Conservation (phyloP, 257 asterid species). For the Voacanga thouarsii region DNA sequence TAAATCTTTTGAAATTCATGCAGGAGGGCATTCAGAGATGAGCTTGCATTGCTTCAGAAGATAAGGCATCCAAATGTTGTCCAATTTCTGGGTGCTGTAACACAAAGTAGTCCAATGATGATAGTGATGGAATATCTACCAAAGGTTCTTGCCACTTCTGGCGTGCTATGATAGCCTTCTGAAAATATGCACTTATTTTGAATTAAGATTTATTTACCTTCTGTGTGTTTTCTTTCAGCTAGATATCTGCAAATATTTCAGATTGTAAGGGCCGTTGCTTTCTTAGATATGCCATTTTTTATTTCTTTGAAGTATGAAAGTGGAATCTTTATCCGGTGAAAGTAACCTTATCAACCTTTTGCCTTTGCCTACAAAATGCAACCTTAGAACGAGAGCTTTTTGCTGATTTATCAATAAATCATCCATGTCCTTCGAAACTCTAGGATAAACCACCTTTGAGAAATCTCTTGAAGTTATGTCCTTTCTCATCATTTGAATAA, state of each 20-base stretch:
- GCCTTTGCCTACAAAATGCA: not conserved
- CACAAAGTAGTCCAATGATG: conserved; percentile 98
- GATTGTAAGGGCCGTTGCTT: not conserved
- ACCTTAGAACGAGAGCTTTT: not conserved
- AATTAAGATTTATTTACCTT: not conserved
- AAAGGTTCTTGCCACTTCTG: conserved; percentile 46
- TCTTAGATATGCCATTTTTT: not conserved
- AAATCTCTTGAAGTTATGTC: not conserved
- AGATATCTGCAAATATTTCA: not conserved
- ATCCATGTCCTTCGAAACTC: not conserved
- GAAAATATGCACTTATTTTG: not conserved
- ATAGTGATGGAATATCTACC: conserved; percentile 95
- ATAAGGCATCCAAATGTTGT: conserved; percentile 94
- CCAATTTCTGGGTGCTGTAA: conserved; percentile 97
- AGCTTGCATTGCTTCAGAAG: conserved; percentile 90
- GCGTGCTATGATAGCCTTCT: not conserved
- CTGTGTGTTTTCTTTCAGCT: not conserved
- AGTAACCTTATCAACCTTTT: not conserved
- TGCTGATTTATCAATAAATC: not conserved
- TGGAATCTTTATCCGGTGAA: not conserved
- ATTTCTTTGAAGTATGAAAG: not conserved
- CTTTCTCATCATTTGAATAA: not conserved
- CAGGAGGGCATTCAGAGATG: conserved; percentile 83
- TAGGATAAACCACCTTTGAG: not conserved
- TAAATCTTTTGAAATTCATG: conserved; percentile 17